Evolutionary conservation across 2,329 filamentous ascomycete genomes (phyloP), one percentile per base, ranked within the genome.

Genomic region (Epichloe uncinata): DNA sequence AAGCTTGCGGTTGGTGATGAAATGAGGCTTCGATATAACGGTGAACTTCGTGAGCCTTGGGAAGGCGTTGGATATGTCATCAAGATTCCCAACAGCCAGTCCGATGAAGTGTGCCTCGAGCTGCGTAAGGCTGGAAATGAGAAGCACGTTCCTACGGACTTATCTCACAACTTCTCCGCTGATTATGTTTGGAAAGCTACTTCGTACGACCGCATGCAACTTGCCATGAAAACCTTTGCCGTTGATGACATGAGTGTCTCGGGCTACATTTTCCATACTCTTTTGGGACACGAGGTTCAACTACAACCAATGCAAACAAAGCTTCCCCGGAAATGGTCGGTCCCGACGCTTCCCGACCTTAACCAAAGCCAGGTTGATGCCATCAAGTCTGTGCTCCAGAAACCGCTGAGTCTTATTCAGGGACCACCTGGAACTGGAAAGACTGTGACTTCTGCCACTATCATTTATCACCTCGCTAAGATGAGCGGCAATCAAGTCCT

Each of bases 131-230:
- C 93, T 55, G 90, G 88, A 54, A 95, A 95, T 63, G 90, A 97
- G 71, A 97, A 97, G 68, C 87, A 85, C 30, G 87, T 97, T 1
- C 93, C 93, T 0, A 95, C 88, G 0, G 91, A 98, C 61, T 93
- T 91, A 67, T 95, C 91, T 0, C 88, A 95, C 69, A 95, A 96
- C 67, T 98, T 98, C 69, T 95, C 89, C 15, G 93, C 91, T 56
- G 93, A 98, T 66, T 98, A 98, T 62, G 93, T 98, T 50, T 98
- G 93, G 93, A 98, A 98, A 66, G 93, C 94, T 13, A 98, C 94
- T 0, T 97, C 91, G 0, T 98, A 98, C 64, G 93, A 98, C 63
- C 90, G 93, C 55, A 98, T 98, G 93, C 93, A 98, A 67, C 81
- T 90, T 57, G 94, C 93, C 49, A 97, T 98, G 91, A 97, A 96